phyloP scores from a whole-genome alignment of 1,284 basidiomycete genomes.

The Fomitopsis palustris region DNA sequence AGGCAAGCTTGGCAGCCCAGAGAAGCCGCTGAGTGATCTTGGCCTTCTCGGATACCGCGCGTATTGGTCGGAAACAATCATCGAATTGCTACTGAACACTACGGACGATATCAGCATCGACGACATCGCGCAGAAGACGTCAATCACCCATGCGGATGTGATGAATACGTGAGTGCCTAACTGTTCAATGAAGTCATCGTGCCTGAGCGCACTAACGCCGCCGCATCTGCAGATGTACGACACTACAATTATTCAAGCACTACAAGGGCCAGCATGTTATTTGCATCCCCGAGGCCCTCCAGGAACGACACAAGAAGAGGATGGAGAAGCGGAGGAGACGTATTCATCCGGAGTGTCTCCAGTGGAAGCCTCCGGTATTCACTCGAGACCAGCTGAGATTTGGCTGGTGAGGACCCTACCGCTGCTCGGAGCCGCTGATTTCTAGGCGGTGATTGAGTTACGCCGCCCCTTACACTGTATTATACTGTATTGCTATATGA shows the following conservation, averaged over 20 bases:
- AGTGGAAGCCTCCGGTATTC: conserved; percentile 95
- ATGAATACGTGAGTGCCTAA: conserved; percentile 87
- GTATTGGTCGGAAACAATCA: conserved; percentile 97
- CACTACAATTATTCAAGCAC: conserved; percentile 93
- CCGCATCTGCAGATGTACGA: conserved; percentile 69
- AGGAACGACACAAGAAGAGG: conserved; percentile 88
- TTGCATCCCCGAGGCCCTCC: conserved; percentile 85
- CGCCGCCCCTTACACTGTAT: conserved; percentile 9
- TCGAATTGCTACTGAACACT: conserved; percentile 81
- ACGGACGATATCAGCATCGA: conserved; percentile 88
- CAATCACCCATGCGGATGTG: conserved; percentile 96
- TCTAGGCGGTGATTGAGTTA: background rate
- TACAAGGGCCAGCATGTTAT: conserved; percentile 96
- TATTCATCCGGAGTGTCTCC: conserved; percentile 79
- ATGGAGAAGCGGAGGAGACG: conserved; percentile 76
- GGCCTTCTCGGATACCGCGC: conserved; percentile 93
- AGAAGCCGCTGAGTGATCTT: conserved; percentile 96
- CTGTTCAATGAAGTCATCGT: conserved; percentile 5
- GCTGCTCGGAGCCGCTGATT: background rate
- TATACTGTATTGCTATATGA: conserved; percentile 12
- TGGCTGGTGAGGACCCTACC: conserved; percentile 58
- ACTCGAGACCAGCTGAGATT: conserved; percentile 88
- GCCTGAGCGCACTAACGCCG: conserved; percentile 5
- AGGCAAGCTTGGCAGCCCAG: conserved; percentile 92
- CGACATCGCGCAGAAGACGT: conserved; percentile 94